Base-by-base conservation (phyloP, 306 rosid species). In the Gastrolobium villosum region DNA sequence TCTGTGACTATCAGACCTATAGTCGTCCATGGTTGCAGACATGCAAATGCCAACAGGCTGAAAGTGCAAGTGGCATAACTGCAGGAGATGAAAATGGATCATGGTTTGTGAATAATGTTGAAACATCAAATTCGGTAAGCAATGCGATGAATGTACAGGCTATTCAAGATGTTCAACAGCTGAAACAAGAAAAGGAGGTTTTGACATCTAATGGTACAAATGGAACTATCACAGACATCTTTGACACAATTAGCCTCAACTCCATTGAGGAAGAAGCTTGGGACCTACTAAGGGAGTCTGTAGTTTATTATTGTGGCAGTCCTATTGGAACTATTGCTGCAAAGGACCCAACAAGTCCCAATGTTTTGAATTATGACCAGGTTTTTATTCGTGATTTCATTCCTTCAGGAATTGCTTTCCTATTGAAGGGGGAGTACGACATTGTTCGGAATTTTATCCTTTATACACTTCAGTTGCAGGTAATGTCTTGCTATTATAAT, bases 321-420 rank as follows among this genome's bases (percentile, higher is more conserved):
- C 96, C 97, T 32, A 75, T 93, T 66, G 97, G 97, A 82, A 93
- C 97, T 20, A 90, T 93, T 79, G 97, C 96, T 26, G 96, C 97
- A 44, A 86, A 76, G 62, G 97, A 93, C 79, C 91, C 94, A 41
- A 90, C 89, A 11, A 89, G 74, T 75, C 80, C 96, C 75, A 89
- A 67, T 82, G 82, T 75, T 60, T 87, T 90, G 84, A 93, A 93
- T 84, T 93, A 93, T 79, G 97, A 93, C 78, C 97, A 93, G 71
- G 96, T 93, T 83, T 93, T 93, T 69, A 89, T 93, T 72, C 96
- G 96, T 15, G 97, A 93, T 86, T 93, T 93, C 82, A 86, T 93
- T 87, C 97, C 97, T 84, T 90, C 94, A 66, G 97, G 96, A 62
- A 85, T 93, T 37, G 97, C 96, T 52, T 93, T 93, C 91, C 83